Evolutionary conservation across 805 yeast species (phyloP).

Genomic region (Tetrapisispora phaffii): DNA sequence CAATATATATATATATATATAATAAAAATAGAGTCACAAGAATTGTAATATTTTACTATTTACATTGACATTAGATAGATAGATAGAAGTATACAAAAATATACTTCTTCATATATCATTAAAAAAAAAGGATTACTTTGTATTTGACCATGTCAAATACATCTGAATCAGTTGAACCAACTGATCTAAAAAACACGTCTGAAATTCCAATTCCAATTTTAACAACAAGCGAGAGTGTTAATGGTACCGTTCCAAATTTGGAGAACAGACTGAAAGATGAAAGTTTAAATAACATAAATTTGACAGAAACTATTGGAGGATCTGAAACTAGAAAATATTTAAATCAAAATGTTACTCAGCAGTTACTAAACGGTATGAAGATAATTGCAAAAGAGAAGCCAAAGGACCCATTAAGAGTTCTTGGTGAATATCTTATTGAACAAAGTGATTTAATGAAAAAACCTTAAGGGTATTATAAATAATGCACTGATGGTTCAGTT

Average conservation of each 20-base stretch:
- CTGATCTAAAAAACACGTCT: background rate
- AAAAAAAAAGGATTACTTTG: background rate
- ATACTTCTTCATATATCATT: too few species aligned
- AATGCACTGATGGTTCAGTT: background rate
- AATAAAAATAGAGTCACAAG: too few species aligned
- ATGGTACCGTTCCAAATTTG: background rate
- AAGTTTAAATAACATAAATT: conserved; percentile 5
- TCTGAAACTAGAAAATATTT: conserved; percentile 62
- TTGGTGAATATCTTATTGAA: conserved; percentile 46
- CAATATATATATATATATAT: too few species aligned
- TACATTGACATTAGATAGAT: too few species aligned
- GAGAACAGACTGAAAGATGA: background rate
- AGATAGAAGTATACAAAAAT: too few species aligned
- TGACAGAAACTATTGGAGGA: conserved; percentile 54
- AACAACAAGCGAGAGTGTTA: background rate
- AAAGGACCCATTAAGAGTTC: conserved; percentile 40
- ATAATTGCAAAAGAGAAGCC: conserved; percentile 43
- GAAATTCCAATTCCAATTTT: background rate
- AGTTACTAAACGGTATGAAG: conserved; percentile 53
- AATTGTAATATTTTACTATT: too few species aligned
- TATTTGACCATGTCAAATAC: background rate
- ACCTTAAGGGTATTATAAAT: background rate
- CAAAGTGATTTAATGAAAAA: conserved; percentile 20
- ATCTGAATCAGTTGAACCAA: background rate
- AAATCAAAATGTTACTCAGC: conserved; percentile 54